A percentile compares a stretch with the other conserved stretches of the same genome.
phyloP scores from a whole-genome alignment of 257 asterid species.

The Rehmannia glutinosa region DNA sequence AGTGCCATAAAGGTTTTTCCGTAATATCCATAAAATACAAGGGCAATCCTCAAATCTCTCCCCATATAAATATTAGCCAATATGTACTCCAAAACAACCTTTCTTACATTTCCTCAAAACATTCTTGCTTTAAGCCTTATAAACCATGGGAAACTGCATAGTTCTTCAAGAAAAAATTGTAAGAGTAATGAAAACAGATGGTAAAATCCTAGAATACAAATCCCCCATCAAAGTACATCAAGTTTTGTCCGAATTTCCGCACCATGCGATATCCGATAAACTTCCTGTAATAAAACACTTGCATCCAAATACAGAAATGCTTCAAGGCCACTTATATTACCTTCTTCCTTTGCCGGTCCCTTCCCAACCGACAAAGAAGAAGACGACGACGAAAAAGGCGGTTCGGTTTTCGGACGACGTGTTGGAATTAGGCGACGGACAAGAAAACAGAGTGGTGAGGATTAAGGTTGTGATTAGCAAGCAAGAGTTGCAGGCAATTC shows the following conservation, averaged over 20 bases:
- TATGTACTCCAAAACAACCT: constrained; percentile 9
- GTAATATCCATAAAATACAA: constrained; percentile 26
- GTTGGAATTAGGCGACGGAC: constrained; percentile 14
- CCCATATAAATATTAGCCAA: constrained; percentile 40
- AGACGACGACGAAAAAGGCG: constrained; percentile 17
- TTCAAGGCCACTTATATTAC: constrained; percentile 34
- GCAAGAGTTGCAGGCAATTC: constrained; percentile 49
- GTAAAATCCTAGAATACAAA: constrained; percentile 48
- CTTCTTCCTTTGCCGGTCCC: constrained; percentile 33
- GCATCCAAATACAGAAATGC: constrained; percentile 38
- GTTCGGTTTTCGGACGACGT: constrained; percentile 34
- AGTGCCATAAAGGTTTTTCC: constrained; percentile 16
- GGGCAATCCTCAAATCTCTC: constrained; percentile 24
- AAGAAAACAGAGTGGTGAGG: constrained; percentile 39
- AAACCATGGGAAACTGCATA: constrained; percentile 67
- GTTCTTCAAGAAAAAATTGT: constrained; percentile 38
- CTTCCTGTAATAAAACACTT: constrained; percentile 28
- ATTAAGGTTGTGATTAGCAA: constrained; percentile 64
- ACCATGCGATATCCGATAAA: constrained; percentile 43
- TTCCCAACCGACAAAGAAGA: constrained; percentile 13
- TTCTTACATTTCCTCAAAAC: neutral
- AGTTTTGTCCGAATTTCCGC: constrained; percentile 33
- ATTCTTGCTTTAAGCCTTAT: neutral
- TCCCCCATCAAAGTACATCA: constrained; percentile 42
- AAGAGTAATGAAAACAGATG: constrained; percentile 44